Conservation (phyloP, 768 basidiomycete genomes). For the Leccinum broughii region DNA sequence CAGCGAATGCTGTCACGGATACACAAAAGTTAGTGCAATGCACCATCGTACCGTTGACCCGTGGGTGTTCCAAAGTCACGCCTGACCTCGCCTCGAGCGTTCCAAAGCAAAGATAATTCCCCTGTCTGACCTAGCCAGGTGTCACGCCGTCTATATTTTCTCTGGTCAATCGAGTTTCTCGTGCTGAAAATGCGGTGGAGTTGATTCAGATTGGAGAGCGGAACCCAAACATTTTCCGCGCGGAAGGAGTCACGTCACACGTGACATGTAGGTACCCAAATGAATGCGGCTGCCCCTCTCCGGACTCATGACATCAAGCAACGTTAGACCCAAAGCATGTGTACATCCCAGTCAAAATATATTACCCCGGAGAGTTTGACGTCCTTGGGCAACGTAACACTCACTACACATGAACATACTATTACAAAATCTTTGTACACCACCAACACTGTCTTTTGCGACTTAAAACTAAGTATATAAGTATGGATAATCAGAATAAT, state of each 20-base stretch:
- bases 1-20: background rate
- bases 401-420: background rate
- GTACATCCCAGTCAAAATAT: background rate
- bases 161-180: background rate
- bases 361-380: background rate
- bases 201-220: background rate
- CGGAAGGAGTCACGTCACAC: slow-evolving; percentile 1
- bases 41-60: background rate
- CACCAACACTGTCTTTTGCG: background rate
- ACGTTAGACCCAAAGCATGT: no score
- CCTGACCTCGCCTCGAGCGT: background rate
- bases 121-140: background rate
- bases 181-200: background rate
- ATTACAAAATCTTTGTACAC: background rate
- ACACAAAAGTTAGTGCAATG: background rate
- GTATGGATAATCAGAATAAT: no score
- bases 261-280: background rate
- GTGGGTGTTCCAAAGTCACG: background rate
- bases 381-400: background rate
- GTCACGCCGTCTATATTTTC: background rate
- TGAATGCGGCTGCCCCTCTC: background rate
- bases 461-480: no score
- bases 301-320: no score
- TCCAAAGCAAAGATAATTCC: background rate
- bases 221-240: background rate